Conservation (phyloP, 768 basidiomycete genomes). For the Sarcodon aspratus region DNA sequence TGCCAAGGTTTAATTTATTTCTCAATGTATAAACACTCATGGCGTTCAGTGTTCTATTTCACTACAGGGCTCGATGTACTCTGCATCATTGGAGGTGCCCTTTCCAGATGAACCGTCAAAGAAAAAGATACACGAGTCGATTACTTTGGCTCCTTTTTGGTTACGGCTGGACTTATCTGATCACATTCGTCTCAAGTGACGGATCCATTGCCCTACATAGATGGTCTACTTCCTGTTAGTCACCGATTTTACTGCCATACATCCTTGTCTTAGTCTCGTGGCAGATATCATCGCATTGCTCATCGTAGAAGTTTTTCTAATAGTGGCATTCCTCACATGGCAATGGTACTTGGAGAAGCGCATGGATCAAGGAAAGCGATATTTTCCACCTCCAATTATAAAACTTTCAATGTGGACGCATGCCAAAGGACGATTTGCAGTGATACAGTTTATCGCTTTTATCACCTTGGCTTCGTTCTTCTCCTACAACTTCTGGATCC, state of each 20-base stretch:
- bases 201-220: constrained; percentile 47
- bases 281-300: constrained; percentile 65
- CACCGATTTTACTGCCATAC: constrained; percentile 13
- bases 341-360: constrained; percentile 44
- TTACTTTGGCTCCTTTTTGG: constrained; percentile 63
- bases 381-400: constrained; percentile 53
- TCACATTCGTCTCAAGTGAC: constrained; percentile 65
- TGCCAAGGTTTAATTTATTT: background rate
- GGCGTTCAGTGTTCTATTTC: constrained; percentile 61
- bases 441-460: constrained; percentile 52
- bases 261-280: constrained; percentile 2
- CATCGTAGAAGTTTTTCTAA: constrained; percentile 46
- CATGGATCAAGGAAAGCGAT: background rate
- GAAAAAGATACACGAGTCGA: constrained; percentile 40
- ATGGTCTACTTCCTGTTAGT: constrained; percentile 50
- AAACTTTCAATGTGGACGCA: constrained; percentile 50
- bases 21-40: constrained; percentile 23
- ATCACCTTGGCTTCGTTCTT: constrained; percentile 50
- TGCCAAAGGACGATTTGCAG: constrained; percentile 50
- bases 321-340: constrained; percentile 52
- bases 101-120: constrained; percentile 37
- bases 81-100: constrained; percentile 37
- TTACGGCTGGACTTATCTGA: constrained; percentile 56
- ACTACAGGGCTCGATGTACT: constrained; percentile 43
- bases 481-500: constrained; percentile 40